These are phyloP conservation scores for Geranium brycei DNA, from an alignment of 345 rosid species.

Conservation along the genomic window DNA sequence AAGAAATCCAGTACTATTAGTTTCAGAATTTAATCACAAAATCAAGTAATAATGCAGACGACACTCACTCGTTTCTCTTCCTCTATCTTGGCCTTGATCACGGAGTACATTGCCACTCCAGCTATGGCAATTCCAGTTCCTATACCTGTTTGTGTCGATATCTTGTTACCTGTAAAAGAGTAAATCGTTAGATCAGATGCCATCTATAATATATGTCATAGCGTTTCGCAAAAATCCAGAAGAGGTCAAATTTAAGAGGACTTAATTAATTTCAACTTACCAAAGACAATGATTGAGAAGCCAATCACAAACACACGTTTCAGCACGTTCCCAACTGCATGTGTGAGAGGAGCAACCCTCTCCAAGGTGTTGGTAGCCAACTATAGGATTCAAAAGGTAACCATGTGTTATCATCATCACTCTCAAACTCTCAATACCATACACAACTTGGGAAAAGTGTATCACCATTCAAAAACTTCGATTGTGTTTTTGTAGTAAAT, in stretches of 20 bases:
- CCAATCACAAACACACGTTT: slow-evolving; percentile 96
- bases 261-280: slow-evolving; percentile 20
- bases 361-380: slow-evolving; percentile 94
- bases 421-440: too few species aligned
- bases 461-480: too few species aligned
- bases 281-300: slow-evolving; percentile 72
- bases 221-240: too few species aligned
- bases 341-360: slow-evolving; percentile 95
- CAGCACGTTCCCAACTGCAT: slow-evolving; percentile 96
- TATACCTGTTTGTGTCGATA: slow-evolving; percentile 79
- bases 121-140: slow-evolving; percentile 81
- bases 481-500: too few species aligned
- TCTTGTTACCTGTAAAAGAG: slow-evolving; percentile 61
- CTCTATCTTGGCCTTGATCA: slow-evolving; percentile 82
- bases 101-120: slow-evolving; percentile 76
- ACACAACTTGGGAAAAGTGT: too few species aligned
- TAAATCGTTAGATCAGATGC: too few species aligned
- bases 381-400: slow-evolving; percentile 18
- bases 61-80: slow-evolving; percentile 73
- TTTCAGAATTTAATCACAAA: too few species aligned
- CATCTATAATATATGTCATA: too few species aligned
- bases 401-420: too few species aligned
- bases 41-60: too few species aligned
- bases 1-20: too few species aligned
- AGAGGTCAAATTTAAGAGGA: too few species aligned